Evolutionary conservation across 805 yeast genomes (phyloP).

Genomic region (Yarrowia sp.): DNA sequence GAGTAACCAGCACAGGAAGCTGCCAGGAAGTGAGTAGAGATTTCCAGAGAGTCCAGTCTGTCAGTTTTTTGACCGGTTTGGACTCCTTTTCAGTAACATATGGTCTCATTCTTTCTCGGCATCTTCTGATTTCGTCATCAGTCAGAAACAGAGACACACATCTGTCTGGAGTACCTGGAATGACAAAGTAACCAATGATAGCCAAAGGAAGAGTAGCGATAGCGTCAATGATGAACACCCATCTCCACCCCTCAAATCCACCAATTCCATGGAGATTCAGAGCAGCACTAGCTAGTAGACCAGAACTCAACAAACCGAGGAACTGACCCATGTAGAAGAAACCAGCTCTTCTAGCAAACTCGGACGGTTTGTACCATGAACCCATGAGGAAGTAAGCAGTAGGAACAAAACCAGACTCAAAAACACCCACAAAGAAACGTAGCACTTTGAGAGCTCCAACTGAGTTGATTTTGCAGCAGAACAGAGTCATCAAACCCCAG

Average conservation of each 20-base stretch:
- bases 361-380: conserved; percentile 53
- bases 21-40: conserved; percentile 56
- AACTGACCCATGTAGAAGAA: conserved; percentile 60
- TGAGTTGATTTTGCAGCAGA: conserved; percentile 49
- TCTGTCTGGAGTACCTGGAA: conserved; percentile 46
- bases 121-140: conserved; percentile 54
- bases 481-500: conserved; percentile 65
- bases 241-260: conserved; percentile 66
- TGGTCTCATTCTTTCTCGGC: conserved; percentile 44
- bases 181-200: conserved; percentile 49
- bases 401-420: conserved; percentile 65
- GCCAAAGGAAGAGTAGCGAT: conserved; percentile 56
- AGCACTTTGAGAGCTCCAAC: conserved; percentile 55
- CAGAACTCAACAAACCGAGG: conserved; percentile 58
- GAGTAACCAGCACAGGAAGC: conserved; percentile 53
- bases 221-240: conserved; percentile 68
- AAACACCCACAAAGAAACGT: conserved; percentile 62
- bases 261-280: conserved; percentile 46
- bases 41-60: conserved; percentile 50
- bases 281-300: conserved; percentile 56
- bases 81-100: conserved; percentile 19
- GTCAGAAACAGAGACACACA: conserved; percentile 49
- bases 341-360: conserved; percentile 58
- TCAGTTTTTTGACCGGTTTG: conserved; percentile 42
- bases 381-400: conserved; percentile 44